These are phyloP conservation scores for Phytophthora pinifolia DNA, from an alignment of 352 stramenopile species.

Conservation along the genomic window DNA sequence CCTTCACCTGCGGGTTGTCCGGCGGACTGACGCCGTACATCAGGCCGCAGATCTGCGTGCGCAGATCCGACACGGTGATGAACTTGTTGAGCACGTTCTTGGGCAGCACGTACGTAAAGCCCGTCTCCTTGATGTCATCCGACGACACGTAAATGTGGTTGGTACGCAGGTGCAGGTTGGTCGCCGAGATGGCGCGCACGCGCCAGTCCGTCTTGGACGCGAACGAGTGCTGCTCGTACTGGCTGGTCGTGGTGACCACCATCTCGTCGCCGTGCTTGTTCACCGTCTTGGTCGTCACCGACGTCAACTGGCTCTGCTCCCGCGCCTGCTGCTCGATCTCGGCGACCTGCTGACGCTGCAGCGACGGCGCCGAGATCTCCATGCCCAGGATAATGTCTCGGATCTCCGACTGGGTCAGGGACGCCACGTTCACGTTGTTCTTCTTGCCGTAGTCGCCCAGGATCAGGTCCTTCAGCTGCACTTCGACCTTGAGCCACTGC, in stretches of 20 bases:
- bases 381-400: conserved; percentile 99
- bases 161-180: conserved; percentile 98
- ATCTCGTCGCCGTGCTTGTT: conserved; percentile 99
- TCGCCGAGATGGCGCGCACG: conserved; percentile 98
- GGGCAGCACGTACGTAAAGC: conserved; percentile 99
- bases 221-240: conserved; percentile 99
- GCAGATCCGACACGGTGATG: conserved; percentile 97
- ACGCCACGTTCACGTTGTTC: conserved; percentile 99
- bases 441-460: conserved; percentile 99
- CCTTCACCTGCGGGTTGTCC: conserved; percentile 98
- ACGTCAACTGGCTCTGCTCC: conserved; percentile 98
- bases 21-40: conserved; percentile 98
- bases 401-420: conserved; percentile 99
- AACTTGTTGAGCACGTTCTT: conserved; percentile 99
- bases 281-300: conserved; percentile 98
- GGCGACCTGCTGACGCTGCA: conserved; percentile 99
- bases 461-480: conserved; percentile 99
- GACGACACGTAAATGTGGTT: conserved; percentile 99
- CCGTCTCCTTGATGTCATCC: conserved; percentile 97
- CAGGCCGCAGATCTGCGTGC: conserved; percentile 98
- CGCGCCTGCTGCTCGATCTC: conserved; percentile 99
- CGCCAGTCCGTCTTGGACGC: conserved; percentile 99
- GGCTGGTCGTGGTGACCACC: conserved; percentile 98
- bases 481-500: conserved; percentile 99
- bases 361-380: conserved; percentile 98